Evolutionary conservation across 176 grass and related monocot species (phyloP).

Genomic region (Ananas comosus): DNA sequence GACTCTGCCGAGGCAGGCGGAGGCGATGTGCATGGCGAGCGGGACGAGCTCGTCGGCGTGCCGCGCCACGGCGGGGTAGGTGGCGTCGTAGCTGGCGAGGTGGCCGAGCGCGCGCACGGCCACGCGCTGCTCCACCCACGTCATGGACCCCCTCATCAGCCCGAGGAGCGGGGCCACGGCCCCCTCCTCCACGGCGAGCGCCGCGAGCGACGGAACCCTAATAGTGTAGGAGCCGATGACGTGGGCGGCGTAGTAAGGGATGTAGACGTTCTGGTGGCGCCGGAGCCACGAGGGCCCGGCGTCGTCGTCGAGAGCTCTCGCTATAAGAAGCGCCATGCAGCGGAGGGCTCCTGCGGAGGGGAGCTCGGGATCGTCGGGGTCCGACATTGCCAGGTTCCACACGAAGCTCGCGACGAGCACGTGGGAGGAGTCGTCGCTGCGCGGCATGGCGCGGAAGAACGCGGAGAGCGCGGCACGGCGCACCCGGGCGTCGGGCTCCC

Average conservation of each 20-base stretch:
- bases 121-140: conserved; percentile 83
- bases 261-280: conserved; percentile 40
- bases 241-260: conserved; percentile 87
- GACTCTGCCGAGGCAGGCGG: conserved; percentile 48
- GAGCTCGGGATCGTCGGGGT: conserved; percentile 63
- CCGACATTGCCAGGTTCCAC: conserved; percentile 72
- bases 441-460: conserved; percentile 64
- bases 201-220: conserved; percentile 47
- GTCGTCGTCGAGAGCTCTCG: conserved; percentile 40
- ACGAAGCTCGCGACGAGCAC: conserved; percentile 37
- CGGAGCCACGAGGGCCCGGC: conserved; percentile 35
- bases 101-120: conserved; percentile 73
- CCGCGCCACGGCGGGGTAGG: conserved; percentile 49
- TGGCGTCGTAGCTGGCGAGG: conserved; percentile 78
- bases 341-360: conserved; percentile 68
- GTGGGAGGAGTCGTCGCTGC: conserved; percentile 15
- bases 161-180: conserved; percentile 40
- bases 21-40: conserved; percentile 40
- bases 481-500: conserved; percentile 38
- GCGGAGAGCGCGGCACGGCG: conserved; percentile 35
- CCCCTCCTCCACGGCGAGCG: conserved; percentile 47
- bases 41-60: conserved; percentile 50
- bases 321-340: conserved; percentile 79
- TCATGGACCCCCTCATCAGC: conserved; percentile 55
- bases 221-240: conserved; percentile 84